Evolutionary conservation across 148 eudicot genomes (phyloP).

Genomic region (Tetragonia tetragonoides): DNA sequence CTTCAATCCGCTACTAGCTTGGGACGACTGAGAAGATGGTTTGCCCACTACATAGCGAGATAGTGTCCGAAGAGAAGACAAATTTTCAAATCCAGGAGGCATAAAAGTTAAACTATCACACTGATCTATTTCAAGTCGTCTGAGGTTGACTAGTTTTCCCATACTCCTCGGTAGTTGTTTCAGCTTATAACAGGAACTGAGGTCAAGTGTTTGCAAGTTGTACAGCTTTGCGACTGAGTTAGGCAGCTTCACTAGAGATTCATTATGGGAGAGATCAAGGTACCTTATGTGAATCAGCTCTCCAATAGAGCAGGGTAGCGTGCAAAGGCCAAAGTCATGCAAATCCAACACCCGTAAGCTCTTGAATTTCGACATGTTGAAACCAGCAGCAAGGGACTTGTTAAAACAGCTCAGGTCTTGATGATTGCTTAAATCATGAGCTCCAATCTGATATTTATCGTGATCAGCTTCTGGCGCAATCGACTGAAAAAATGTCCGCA

Average conservation of each 20-base stretch:
- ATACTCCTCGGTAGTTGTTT: constrained; percentile 12
- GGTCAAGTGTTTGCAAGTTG: constrained; percentile 23
- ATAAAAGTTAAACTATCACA: constrained; percentile 13
- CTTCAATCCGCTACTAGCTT: background rate
- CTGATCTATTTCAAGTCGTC: constrained; percentile 15
- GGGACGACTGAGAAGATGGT: background rate
- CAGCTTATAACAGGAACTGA: constrained; percentile 10
- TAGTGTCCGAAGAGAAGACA: constrained; percentile 19
- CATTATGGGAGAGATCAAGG: constrained; percentile 22
- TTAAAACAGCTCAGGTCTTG: too few relatives aligned
- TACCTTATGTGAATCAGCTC: constrained; percentile 26
- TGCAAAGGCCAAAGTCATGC: background rate
- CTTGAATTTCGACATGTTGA: constrained; percentile 2
- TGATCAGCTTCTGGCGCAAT: too few relatives aligned
- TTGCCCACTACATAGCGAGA: constrained; percentile 16
- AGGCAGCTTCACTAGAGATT: constrained; percentile 13
- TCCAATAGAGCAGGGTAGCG: constrained; percentile 21
- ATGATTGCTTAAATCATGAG: too few relatives aligned
- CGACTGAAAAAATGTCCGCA: background rate
- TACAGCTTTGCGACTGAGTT: constrained; percentile 12
- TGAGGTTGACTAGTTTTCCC: constrained; percentile 12
- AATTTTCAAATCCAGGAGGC: constrained; percentile 16
- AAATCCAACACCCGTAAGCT: constrained; percentile 24
- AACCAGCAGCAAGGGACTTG: too few relatives aligned
- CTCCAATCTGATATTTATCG: too few relatives aligned